Evolutionary conservation across 345 rosid genomes (phyloP), one percentile per base, ranked within the genome.

Genomic region (Hevea brasiliensis): DNA sequence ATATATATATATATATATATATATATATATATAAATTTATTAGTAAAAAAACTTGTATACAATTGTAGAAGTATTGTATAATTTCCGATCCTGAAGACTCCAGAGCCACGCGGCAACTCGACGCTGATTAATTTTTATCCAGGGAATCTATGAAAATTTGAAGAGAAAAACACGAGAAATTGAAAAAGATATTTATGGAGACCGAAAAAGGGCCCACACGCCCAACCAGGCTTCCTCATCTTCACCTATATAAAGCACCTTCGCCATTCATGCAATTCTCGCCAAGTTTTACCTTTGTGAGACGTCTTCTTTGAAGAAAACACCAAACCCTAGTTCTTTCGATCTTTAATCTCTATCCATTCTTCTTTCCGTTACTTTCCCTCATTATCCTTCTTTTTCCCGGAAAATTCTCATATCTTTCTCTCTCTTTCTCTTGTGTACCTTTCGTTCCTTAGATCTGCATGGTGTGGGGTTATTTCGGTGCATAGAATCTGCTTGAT

Each of bases 41-140:
- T n/a, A n/a, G n/a, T n/a, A n/a, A n/a, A n/a, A n/a, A n/a, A n/a
- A n/a, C n/a, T n/a, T n/a, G n/a, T n/a, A n/a, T n/a, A n/a, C n/a
- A n/a, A n/a, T n/a, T n/a, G n/a, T n/a, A n/a, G n/a, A n/a, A n/a
- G n/a, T n/a, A n/a, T n/a, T n/a, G n/a, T n/a, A n/a, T n/a, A n/a
- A n/a, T n/a, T n/a, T n/a, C n/a, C n/a, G n/a, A n/a, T n/a, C n/a
- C n/a, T n/a, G n/a, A n/a, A n/a, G n/a, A n/a, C n/a, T n/a, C n/a
- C n/a, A n/a, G n/a, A n/a, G 80, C 82, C 87, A 87, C 90, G 92
- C 89, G 89, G 89, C 92, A 67, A 79, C 85, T 32, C 87, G 89
- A 77, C 75, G 84, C 87, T 77, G 92, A 61, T 83, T 67, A 74
- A 40, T 41, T 61, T 71, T 15, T 50, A 2, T 21, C 11, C 47